Base-by-base conservation (phyloP, 139 green algal genomes). In the Chlamydomonas incerta region DNA sequence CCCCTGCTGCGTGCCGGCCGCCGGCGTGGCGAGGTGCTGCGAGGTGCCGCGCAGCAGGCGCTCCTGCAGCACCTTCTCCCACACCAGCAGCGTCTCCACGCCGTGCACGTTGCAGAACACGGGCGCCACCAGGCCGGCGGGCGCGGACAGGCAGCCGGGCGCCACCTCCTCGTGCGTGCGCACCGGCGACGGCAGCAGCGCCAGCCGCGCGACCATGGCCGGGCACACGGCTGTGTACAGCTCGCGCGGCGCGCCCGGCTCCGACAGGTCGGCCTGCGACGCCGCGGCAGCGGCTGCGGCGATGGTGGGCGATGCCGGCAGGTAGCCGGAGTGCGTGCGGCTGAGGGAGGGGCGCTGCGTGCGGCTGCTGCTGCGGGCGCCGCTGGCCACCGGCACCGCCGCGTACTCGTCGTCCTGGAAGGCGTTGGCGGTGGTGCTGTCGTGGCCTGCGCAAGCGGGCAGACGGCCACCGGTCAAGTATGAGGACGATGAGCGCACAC, bases 101-200 rank as follows among this genome's bases (percentile, higher is more conserved):
- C 76, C 76, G 21, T 66, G 29, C 63, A 83, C 76, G 37, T 83
- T 83, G 65, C 76, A 83, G 47, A 83, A 83, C 37, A 83, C 76
- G 29, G 76, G 76, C 29, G 76, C 76, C 76, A 83, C 76, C 41
- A 83, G 11, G 29, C 76, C 76, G 8, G 76, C 76, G n/a, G 76
- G 76, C n/a, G 76, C 76, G 18, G 76, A 63, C 76, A 83, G 37
- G 65, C 76, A 83, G 62, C 76, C 76, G 41, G 76, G 76, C 46
- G 74, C 76, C 41, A 83, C 76, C 63, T 83, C 63, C 29, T 34
- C 37, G 41, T 52, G 33, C 21, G 76, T 83, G 23, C 76, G 76
- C n/a, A 83, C 63, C 4, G 46, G 62, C 9, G 18, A 24, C 3
- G 76, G 63, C 62, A 83, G 63, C 31, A 83, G 57, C 14, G 62